These are phyloP conservation scores for Nicotiana noctiflora DNA, from an alignment of 257 asterid species.

Conservation along the genomic window DNA sequence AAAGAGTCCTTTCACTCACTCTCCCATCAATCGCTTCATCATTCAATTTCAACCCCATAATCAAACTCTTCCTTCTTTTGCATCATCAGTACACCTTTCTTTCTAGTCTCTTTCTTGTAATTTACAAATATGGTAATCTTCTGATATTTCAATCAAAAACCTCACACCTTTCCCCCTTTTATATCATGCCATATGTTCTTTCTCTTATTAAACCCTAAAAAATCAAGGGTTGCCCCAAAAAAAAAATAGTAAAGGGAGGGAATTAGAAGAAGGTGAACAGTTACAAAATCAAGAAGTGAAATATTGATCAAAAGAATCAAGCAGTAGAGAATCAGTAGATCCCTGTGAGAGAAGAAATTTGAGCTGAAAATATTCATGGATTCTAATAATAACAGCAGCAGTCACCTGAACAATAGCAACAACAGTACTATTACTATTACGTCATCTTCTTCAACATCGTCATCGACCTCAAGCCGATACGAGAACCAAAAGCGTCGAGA, in stretches of 20 bases:
- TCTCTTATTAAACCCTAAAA: conserved; percentile 6
- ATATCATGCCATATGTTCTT: neutral
- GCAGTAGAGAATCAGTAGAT: neutral
- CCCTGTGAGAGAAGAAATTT: neutral
- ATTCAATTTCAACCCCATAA: conserved; percentile 17
- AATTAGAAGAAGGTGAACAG: neutral
- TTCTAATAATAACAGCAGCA: neutral
- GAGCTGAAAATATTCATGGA: conserved; percentile 1
- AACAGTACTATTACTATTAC: neutral
- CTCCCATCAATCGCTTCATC: conserved; percentile 43
- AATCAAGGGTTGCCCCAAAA: neutral
- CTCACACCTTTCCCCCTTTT: conserved; percentile 12
- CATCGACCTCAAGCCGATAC: conserved; percentile 60
- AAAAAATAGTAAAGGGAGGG: neutral
- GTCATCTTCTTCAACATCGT: conserved; percentile 22
- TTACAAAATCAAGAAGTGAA: neutral
- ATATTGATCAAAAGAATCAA: neutral
- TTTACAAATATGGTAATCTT: conserved; percentile 47
- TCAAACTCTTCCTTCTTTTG: conserved; percentile 6
- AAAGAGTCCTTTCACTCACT: conserved; percentile 12
- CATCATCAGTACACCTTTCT: conserved; percentile 6
- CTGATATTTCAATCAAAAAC: conserved; percentile 41
- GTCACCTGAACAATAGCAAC: neutral
- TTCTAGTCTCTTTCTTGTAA: conserved; percentile 18
- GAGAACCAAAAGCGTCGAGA: conserved; percentile 93